Base-by-base conservation (phyloP, 345 rosid genomes). In the Schrenkiella parvula region DNA sequence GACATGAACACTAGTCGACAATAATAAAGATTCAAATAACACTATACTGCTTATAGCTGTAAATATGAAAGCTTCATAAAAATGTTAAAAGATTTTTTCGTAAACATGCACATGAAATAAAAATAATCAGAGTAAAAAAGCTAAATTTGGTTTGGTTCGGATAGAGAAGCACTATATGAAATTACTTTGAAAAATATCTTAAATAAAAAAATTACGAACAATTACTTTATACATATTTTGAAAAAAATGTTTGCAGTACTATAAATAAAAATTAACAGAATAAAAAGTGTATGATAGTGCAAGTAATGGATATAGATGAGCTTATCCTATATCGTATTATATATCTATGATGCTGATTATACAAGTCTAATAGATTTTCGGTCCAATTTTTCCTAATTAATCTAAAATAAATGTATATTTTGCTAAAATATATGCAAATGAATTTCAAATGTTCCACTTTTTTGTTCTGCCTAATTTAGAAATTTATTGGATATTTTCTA, bases 381-480 rank as follows among this genome's bases (percentile, higher is more conserved):
- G 3, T 34, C 12, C 5, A 12, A 22, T 1, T 52, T 26, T 13
- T 28, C 31, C 31, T n/a, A 6, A 18, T 51, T 14, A 51, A 25
- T n/a, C 32, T 8, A 26, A 51, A 13, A 2, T 51, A 11, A 6
- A 51, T 25, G n/a, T 28, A 8, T 8, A 53, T 53, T 8, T 51
- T 4, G 21, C 29, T 35, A 37, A 39, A 28, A 31, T 69, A 34
- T 64, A 68, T 42, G 39, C n/a, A n/a, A n/a, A n/a, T n/a, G n/a
- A n/a, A n/a, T 44, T 63, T 57, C 44, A 26, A 37, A 44, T 57
- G 34, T 66, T 62, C 42, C 10, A 61, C 54, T 31, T 42, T n/a
- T n/a, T 47, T 14, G 35, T 54, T 63, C 59, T 69, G 76, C 80
- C 76, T 64, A 77, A 76, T 70, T 48, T 57, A 22, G 42, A 47